Evolutionary conservation across 78 protist genomes (phyloP).

Genomic region (Bigelowiella natans): DNA sequence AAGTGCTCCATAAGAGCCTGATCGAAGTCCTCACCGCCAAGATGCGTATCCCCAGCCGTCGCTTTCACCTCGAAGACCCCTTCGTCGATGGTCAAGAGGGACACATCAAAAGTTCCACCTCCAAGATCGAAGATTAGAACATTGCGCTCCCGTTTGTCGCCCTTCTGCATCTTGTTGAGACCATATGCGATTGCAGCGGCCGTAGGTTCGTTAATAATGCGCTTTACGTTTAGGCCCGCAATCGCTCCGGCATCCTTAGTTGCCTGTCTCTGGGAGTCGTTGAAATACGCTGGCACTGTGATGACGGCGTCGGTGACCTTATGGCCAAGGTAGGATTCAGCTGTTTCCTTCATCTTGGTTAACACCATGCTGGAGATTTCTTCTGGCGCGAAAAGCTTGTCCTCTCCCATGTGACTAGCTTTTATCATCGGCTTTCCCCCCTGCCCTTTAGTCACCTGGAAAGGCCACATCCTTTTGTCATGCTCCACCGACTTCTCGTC

Average conservation of each 20-base stretch:
- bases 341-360: slow-evolving; percentile 62
- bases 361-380: slow-evolving; percentile 63
- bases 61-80: slow-evolving; percentile 67
- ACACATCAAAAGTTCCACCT: slow-evolving; percentile 78
- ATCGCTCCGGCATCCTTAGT: slow-evolving; percentile 98
- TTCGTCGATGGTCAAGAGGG: slow-evolving; percentile 59
- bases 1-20: slow-evolving; percentile 42
- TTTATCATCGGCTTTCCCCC: slow-evolving; percentile 32
- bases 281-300: slow-evolving; percentile 74
- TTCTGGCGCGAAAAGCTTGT: slow-evolving; percentile 43
- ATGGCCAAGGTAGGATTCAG: slow-evolving; percentile 68
- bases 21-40: slow-evolving; percentile 82
- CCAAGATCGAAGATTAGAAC: slow-evolving; percentile 73
- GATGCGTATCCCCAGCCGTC: slow-evolving; percentile 77
- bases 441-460: slow-evolving; percentile 52
- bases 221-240: slow-evolving; percentile 79
- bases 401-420: slow-evolving; percentile 4
- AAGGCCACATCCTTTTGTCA: slow-evolving; percentile 72
- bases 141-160: slow-evolving; percentile 27
- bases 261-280: slow-evolving; percentile 70
- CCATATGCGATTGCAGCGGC: slow-evolving; percentile 43
- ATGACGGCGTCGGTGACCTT: slow-evolving; percentile 64
- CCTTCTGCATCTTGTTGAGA: slow-evolving; percentile 3
- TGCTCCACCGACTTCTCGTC: slow-evolving; percentile 10
- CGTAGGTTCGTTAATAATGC: slow-evolving; percentile 40